Evolutionary conservation across 129 eudicot genomes (phyloP).

Genomic region (Lonicera japonica): DNA sequence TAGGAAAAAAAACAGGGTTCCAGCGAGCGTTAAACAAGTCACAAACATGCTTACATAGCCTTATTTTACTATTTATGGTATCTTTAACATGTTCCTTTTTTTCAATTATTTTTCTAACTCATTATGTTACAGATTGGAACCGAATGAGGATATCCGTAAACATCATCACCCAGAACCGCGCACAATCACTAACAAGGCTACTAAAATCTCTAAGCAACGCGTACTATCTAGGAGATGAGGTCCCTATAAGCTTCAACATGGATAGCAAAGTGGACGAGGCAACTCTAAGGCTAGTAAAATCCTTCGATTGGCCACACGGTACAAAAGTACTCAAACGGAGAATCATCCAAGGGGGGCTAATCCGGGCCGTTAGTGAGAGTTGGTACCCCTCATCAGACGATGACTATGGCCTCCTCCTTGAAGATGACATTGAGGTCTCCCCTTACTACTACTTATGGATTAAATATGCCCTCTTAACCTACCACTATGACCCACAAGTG

Average conservation of each 20-base stretch:
- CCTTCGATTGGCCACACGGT: constrained; percentile 84
- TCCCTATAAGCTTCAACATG: constrained; percentile 90
- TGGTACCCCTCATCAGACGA: constrained; percentile 95
- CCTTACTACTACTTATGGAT: constrained; percentile 89
- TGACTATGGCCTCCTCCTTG: constrained; percentile 81
- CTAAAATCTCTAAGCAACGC: constrained; percentile 71
- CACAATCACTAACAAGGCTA: constrained; percentile 59
- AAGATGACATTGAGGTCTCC: constrained; percentile 94
- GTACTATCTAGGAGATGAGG: constrained; percentile 79
- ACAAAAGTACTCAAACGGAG: constrained; percentile 61
- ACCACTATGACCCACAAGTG: constrained; percentile 90
- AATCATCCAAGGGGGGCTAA: constrained; percentile 93
- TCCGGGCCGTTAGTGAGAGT: constrained; percentile 91
- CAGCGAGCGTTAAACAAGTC: too few species aligned
- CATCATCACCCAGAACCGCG: constrained; percentile 91
- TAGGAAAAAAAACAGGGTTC: too few species aligned
- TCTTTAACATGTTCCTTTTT: too few species aligned
- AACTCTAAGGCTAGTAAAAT: constrained; percentile 61
- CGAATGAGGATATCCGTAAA: constrained; percentile 61
- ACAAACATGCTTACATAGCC: too few species aligned
- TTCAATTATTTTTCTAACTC: too few species aligned
- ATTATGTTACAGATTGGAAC: constrained; percentile 72
- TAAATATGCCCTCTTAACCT: constrained; percentile 75
- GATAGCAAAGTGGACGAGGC: constrained; percentile 81
- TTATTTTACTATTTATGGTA: too few species aligned